These are phyloP conservation scores for Suillus decipiens DNA, from an alignment of 768 basidiomycete genomes.

Conservation along the genomic window DNA sequence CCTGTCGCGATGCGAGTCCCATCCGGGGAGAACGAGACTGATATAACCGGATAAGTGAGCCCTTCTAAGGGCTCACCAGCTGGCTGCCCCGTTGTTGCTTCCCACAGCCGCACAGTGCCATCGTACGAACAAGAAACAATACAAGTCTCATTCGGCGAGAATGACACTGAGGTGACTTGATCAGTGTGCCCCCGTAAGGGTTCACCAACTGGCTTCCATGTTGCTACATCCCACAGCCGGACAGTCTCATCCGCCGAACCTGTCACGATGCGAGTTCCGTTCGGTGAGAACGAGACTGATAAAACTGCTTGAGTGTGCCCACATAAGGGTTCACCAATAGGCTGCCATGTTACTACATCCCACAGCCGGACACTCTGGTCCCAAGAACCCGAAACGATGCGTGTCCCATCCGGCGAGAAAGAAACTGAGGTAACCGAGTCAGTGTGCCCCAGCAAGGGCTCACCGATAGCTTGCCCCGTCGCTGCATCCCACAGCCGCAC, in stretches of 20 bases:
- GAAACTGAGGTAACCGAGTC: neutral
- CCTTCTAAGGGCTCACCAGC: too few relatives aligned
- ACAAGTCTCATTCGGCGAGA: slow-evolving; percentile 18
- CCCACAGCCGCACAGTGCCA: too few relatives aligned
- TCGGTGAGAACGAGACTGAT: slow-evolving; percentile 17
- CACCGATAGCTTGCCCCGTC: neutral
- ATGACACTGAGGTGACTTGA: slow-evolving; percentile 15
- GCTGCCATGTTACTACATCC: neutral
- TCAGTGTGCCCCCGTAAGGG: slow-evolving; percentile 17
- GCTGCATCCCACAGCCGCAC: slow-evolving; percentile 9
- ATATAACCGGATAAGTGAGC: too few relatives aligned
- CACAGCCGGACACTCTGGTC: slow-evolving; percentile 4
- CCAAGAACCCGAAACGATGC: slow-evolving; percentile 3
- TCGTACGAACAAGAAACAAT: too few relatives aligned
- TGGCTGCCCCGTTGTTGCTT: too few relatives aligned
- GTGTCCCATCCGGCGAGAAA: slow-evolving; percentile 3
- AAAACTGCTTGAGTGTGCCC: slow-evolving; percentile 8
- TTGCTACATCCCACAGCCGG: slow-evolving; percentile 11
- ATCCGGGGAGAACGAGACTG: too few relatives aligned
- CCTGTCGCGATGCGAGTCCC: too few relatives aligned
- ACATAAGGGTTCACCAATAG: neutral
- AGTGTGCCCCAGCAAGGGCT: slow-evolving; percentile 3
- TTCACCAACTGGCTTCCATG: neutral
- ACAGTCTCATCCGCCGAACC: slow-evolving; percentile 9
- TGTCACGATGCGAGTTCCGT: slow-evolving; percentile 13